Evolutionary conservation across 208 protist species (phyloP), one percentile per base, ranked within the genome.

Genomic region (Crithidia sp.): DNA sequence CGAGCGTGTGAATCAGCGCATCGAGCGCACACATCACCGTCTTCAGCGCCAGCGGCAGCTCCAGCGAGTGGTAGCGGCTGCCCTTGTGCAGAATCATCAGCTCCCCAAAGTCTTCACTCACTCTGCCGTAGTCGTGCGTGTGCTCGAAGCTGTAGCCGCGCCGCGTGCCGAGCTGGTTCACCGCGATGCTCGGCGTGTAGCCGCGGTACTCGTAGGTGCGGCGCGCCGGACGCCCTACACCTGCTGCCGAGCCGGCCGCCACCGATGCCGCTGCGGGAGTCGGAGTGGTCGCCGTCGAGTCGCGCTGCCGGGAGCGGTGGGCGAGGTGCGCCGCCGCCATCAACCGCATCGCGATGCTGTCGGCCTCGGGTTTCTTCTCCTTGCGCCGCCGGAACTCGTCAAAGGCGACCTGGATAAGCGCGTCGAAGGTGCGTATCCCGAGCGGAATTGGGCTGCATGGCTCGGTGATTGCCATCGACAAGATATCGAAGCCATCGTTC

Each of bases 391-490:
- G 82, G 54, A 90, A 90, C 54, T 74, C 77, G 58, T 95, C 88
- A 69, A 96, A 91, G 44, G 86, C 84, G 81, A 96, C 87, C 56
- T 93, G 84, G 63, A 95, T 91, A 45, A 96, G 82, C 59, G 88
- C 92, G 63, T 94, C 82, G 28, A 95, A 83, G 0, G 89, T 96
- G 62, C 82, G 74, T 6, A 95, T 71, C 37, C 84, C 75, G 41
- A 94, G 72, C 7, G 85, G 89, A 40, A 96, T 83, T 57, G 60
- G 43, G 54, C 36, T 67, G 37, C 47, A 14, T 13, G 71, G 79
- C 62, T 82, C 77, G 13, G 84, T 90, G 66, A 96, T 89, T 6
- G 89, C 81, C 19, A 67, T 67, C 8, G 79, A 58, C 54, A 94
- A 81, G n/a, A 96, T 65, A 10, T 84, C 87, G 71, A 88, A 95